A percentile compares a stretch with the other conserved stretches of the same genome.
phyloP scores from a whole-genome alignment of 352 stramenopile species.

The Phytophthora rubi region DNA sequence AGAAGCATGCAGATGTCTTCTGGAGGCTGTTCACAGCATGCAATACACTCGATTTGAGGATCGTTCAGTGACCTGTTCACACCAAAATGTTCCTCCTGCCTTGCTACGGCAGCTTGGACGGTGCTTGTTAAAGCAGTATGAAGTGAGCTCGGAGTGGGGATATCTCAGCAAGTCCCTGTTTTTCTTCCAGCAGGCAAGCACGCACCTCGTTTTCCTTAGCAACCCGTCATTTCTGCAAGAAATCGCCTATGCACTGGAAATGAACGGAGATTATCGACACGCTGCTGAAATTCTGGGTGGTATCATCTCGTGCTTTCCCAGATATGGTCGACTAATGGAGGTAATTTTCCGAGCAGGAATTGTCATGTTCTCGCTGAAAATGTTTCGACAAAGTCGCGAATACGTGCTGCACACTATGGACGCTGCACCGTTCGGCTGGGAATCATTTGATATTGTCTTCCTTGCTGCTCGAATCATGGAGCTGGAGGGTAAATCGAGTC shows the following conservation, averaged over 20 bases:
- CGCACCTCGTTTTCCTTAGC: conserved; percentile 52
- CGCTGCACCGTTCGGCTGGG: conserved; percentile 52
- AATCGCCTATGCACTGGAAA: conserved; percentile 56
- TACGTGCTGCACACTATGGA: conserved; percentile 75
- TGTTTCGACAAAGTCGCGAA: conserved; percentile 71
- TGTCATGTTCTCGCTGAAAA: conserved; percentile 61
- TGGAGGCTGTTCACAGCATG: conserved; percentile 36
- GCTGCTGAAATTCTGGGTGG: conserved; percentile 60
- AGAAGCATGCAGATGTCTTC: conserved; percentile 36
- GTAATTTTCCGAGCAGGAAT: conserved; percentile 77
- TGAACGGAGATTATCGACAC: conserved; percentile 43
- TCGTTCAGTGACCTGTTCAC: conserved; percentile 4
- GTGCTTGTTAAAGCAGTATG: conserved; percentile 52
- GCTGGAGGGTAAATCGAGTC: conserved; percentile 51
- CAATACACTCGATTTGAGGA: conserved; percentile 19
- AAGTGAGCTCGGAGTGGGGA: conserved; percentile 30
- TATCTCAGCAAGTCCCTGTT: conserved; percentile 54
- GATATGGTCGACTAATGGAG: conserved; percentile 49
- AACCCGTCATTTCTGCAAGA: conserved; percentile 71
- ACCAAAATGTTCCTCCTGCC: conserved; percentile 26
- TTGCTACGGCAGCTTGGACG: conserved; percentile 54
- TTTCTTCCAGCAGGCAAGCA: conserved; percentile 55
- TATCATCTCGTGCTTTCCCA: conserved; percentile 69
- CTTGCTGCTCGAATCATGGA: conserved; percentile 67
- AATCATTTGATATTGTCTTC: conserved; percentile 61